These are phyloP conservation scores for Lyophyllum semitale DNA, from an alignment of 768 basidiomycete species.

Conservation along the genomic window DNA sequence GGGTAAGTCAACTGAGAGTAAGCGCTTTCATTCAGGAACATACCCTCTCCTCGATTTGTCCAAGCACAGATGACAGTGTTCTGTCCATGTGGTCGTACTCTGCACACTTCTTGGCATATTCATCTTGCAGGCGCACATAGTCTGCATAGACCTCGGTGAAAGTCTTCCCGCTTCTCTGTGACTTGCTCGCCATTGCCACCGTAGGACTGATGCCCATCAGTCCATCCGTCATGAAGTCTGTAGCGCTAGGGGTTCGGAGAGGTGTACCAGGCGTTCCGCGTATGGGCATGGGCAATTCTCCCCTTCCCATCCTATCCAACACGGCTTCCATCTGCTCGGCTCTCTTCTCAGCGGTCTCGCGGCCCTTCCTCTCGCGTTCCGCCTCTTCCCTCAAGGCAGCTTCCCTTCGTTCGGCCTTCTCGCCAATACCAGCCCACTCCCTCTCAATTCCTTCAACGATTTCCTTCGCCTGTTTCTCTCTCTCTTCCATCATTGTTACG, in stretches of 20 bases:
- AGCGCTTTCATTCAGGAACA: slow-evolving; percentile 44
- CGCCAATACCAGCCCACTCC: slow-evolving; percentile 78
- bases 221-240: slow-evolving; percentile 50
- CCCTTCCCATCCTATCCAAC: slow-evolving; percentile 69
- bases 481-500: slow-evolving; percentile 82
- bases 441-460: slow-evolving; percentile 82
- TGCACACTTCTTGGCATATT: slow-evolving; percentile 71
- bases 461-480: slow-evolving; percentile 82
- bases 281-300: slow-evolving; percentile 64
- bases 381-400: slow-evolving; percentile 66
- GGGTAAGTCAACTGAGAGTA: neutral
- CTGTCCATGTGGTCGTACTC: slow-evolving; percentile 88
- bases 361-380: slow-evolving; percentile 66
- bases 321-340: slow-evolving; percentile 73
- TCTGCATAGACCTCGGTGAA: slow-evolving; percentile 96
- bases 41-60: slow-evolving; percentile 79
- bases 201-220: slow-evolving; percentile 83
- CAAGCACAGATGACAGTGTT: slow-evolving; percentile 75
- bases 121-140: slow-evolving; percentile 83
- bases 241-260: slow-evolving; percentile 36
- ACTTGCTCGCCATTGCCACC: slow-evolving; percentile 79
- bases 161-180: slow-evolving; percentile 82
- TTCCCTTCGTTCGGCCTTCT: slow-evolving; percentile 70
- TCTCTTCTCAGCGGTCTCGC: slow-evolving; percentile 72
- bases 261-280: slow-evolving; percentile 53